Evolutionary conservation across 306 rosid species (phyloP), one percentile per base, ranked within the genome.

Genomic region (Adenanthera pavonina): DNA sequence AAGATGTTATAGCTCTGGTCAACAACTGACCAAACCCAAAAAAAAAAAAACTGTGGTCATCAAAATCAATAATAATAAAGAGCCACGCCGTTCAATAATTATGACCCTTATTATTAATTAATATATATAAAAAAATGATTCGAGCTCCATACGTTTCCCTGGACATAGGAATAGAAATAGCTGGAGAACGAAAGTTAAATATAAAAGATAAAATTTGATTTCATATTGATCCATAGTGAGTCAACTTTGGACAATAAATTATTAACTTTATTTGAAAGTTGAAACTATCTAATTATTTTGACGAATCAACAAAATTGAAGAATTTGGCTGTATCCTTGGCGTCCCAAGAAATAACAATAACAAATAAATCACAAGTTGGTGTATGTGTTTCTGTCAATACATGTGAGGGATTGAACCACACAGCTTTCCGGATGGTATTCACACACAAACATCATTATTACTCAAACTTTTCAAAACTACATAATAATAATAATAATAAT

Each of bases 341-440:
- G 30, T 7, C 7, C 3, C 3, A 12, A 20, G 6, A 60, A 69
- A 71, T 47, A 33, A 52, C 12, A 64, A 13, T 6, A 25, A 20
- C 14, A 59, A 59, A 59, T 20, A 25, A 25, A 57, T n/a, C 44
- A 72, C 19, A 61, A 75, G 87, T 70, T 51, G 87, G 87, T 9
- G 72, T 68, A 34, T 14, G 73, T 34, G 64, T 75, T 84, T 20
- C 65, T 80, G 87, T 76, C 85, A 69, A 71, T 6, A 41, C 9
- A n/a, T 84, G 76, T 43, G 44, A 66, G 41, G 59, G 68, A 43
- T 74, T 33, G 19, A 74, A 69, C 47, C 78, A 66, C 7, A 41
- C 73, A 9, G 73, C 73, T 68, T 19, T 68, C 16, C 19, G 52
- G 73, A 41, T 41, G 35, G 17, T 52, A 68, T 40, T 38, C 34